These are phyloP conservation scores for Mycogone perniciosa DNA, from an alignment of 2,329 filamentous ascomycete species.

Conservation along the genomic window DNA sequence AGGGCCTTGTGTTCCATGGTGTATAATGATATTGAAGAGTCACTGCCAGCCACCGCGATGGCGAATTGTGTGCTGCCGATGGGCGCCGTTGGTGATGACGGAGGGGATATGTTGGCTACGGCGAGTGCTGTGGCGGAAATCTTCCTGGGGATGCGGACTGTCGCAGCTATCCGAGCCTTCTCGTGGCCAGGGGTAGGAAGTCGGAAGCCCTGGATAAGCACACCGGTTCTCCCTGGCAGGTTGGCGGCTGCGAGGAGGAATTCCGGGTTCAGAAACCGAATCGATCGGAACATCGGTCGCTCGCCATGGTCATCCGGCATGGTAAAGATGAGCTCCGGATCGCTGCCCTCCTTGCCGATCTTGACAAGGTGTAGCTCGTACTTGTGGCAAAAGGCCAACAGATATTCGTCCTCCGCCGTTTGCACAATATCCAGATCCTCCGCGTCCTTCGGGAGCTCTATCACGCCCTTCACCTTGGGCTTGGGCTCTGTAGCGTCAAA, in stretches of 20 bases:
- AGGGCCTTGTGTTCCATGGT: constrained; percentile 63
- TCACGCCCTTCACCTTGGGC: constrained; percentile 41
- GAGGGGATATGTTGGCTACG: constrained; percentile 59
- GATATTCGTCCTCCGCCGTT: constrained; percentile 54
- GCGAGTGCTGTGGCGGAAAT: constrained; percentile 74
- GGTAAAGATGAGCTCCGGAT: constrained; percentile 50
- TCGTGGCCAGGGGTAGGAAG: constrained; percentile 35
- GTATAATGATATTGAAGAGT: constrained; percentile 70
- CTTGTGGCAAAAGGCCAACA: constrained; percentile 73
- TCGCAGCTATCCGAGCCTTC: constrained; percentile 45
- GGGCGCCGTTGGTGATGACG: constrained; percentile 42
- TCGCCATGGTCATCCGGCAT: constrained; percentile 43
- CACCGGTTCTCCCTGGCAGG: constrained; percentile 51
- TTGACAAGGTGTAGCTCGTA: constrained; percentile 65
- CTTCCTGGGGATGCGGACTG: constrained; percentile 54
- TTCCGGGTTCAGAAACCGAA: constrained; percentile 52
- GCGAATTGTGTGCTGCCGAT: constrained; percentile 67
- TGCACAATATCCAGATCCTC: constrained; percentile 62
- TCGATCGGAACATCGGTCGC: constrained; percentile 48
- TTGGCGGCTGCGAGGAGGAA: constrained; percentile 55
- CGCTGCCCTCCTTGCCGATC: constrained; percentile 42
- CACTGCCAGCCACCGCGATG: constrained; percentile 73
- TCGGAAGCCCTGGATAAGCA: constrained; percentile 50
- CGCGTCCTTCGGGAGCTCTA: constrained; percentile 51
- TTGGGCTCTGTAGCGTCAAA: constrained; percentile 55